phyloP scores from a whole-genome alignment of 208 protist species.

The Acanthamoeba sp. region DNA sequence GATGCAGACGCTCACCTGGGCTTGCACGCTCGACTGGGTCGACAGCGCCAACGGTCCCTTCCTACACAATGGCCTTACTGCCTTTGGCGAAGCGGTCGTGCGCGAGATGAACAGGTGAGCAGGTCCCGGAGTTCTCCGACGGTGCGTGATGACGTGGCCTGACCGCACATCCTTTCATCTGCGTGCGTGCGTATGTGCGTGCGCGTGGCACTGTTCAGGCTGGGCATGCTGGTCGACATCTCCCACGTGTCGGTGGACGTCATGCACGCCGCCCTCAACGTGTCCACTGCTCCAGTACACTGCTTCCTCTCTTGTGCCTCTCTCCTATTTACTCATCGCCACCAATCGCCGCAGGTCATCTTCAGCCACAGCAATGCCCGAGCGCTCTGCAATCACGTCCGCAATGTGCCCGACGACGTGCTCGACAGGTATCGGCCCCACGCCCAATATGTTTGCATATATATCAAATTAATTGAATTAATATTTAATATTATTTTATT shows the following conservation, averaged over 20 bases:
- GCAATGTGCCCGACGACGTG: slow-evolving; percentile 71
- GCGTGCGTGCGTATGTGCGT: too few species aligned
- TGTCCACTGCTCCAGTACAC: neutral
- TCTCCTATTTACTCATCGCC: neutral
- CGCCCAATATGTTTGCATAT: neutral
- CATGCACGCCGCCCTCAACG: slow-evolving; percentile 50
- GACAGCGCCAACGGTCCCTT: slow-evolving; percentile 20
- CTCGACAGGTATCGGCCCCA: neutral
- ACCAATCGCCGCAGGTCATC: neutral
- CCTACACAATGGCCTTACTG: slow-evolving; percentile 1
- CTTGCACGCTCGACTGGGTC: slow-evolving; percentile 10
- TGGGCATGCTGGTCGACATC: slow-evolving; percentile 71
- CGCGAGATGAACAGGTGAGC: slow-evolving; percentile 3
- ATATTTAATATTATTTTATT: too few species aligned
- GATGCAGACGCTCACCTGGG: neutral
- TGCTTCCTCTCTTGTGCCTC: neutral
- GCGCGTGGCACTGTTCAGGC: neutral
- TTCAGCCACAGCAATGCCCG: slow-evolving; percentile 36
- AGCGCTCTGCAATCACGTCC: neutral
- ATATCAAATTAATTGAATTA: too few species aligned
- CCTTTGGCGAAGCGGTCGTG: slow-evolving; percentile 39
- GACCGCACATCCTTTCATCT: too few species aligned
- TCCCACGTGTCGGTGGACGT: slow-evolving; percentile 34
- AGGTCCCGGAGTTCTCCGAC: too few species aligned
- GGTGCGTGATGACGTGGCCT: neutral